Conservation (phyloP, 2,329 filamentous ascomycete genomes). For the Rhytidhysteron rufulum region DNA sequence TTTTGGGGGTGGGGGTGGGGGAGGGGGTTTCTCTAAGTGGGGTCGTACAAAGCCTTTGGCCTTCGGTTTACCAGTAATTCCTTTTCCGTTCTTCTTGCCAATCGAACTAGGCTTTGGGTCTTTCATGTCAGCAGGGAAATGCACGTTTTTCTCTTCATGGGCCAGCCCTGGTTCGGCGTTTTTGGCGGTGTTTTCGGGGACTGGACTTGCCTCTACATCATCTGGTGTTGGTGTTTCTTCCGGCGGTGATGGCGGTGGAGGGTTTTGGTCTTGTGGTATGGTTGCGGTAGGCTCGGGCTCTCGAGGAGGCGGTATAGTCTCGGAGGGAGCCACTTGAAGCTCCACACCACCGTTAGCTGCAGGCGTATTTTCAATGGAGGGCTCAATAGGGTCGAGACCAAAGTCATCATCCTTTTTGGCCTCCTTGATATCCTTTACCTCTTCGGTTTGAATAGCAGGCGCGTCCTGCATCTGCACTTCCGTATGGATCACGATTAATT, state of each 20-base stretch:
- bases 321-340: conserved; percentile 3
- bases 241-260: background rate
- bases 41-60: background rate
- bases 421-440: too few relatives aligned
- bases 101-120: background rate
- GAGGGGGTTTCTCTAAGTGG: background rate
- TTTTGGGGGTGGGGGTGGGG: background rate
- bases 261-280: too few relatives aligned
- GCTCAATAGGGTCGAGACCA: conserved; percentile 2
- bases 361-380: background rate
- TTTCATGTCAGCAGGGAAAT: conserved; percentile 1
- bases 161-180: background rate
- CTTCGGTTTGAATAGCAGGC: too few relatives aligned
- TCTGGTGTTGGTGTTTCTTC: background rate
- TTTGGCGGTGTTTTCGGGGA: background rate
- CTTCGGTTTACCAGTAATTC: background rate
- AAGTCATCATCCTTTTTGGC: conserved; percentile 6
- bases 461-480: too few relatives aligned
- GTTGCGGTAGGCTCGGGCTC: conserved; percentile 2
- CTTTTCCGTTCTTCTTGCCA: background rate
- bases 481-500: too few relatives aligned
- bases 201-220: background rate
- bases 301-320: conserved; percentile 2
- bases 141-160: conserved; percentile 1
- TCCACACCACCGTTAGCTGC: conserved; percentile 6